Percentiles rank a stretch among this genome's conserved stretches.
These are phyloP conservation scores for Posidonia australis DNA, from an alignment of 106 monocot species.

Conservation along the genomic window DNA sequence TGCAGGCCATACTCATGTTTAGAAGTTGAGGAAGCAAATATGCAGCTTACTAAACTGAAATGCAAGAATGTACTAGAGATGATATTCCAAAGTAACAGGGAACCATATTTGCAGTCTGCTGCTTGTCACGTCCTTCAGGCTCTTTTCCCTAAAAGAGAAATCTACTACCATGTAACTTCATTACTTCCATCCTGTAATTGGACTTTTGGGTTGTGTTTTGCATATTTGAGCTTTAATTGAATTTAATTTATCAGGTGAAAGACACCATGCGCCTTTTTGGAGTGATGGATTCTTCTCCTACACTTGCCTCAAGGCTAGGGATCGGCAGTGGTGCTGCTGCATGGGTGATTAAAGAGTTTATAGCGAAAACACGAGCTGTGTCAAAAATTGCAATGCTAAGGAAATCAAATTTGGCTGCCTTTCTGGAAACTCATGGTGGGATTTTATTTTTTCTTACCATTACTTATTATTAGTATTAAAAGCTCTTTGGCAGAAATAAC, in stretches of 20 bases:
- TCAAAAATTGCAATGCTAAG: constrained; percentile 83
- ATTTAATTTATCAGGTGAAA: constrained; percentile 62
- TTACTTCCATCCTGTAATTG: neutral
- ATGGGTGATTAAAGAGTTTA: constrained; percentile 83
- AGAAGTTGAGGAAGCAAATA: constrained; percentile 44
- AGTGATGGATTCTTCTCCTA: constrained; percentile 60
- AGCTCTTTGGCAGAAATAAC: too few relatives aligned
- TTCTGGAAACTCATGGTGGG: constrained; percentile 31
- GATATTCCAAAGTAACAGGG: constrained; percentile 79
- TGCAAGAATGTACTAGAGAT: constrained; percentile 71
- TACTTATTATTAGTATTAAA: too few relatives aligned
- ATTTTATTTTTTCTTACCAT: too few relatives aligned
- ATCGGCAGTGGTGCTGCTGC: constrained; percentile 59
- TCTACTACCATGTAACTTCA: constrained; percentile 77
- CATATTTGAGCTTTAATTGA: neutral
- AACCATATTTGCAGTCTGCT: constrained; percentile 74
- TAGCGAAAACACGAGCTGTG: constrained; percentile 66
- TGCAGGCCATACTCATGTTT: constrained; percentile 18
- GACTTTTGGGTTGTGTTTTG: neutral
- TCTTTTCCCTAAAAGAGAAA: constrained; percentile 74
- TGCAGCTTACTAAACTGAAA: constrained; percentile 56
- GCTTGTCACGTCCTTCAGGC: constrained; percentile 90
- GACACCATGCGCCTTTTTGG: constrained; percentile 86
- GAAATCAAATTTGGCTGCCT: constrained; percentile 64
- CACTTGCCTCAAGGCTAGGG: constrained; percentile 67